These are phyloP conservation scores for Cadophora gregata DNA, from an alignment of 2,329 filamentous ascomycete species.

Conservation along the genomic window DNA sequence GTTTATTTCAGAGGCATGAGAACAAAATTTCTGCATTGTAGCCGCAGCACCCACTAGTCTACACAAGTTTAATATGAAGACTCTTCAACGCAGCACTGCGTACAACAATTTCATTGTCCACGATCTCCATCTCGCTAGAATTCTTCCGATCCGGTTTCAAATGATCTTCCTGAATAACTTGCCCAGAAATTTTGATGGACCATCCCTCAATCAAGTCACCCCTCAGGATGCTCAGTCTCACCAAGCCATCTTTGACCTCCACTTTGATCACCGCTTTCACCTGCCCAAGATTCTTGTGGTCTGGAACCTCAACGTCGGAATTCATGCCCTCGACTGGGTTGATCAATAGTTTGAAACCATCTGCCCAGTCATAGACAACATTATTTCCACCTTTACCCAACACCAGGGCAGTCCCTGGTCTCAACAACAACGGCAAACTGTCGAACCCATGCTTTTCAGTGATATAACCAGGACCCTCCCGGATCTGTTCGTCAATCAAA, in stretches of 20 bases:
- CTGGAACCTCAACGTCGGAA: not conserved
- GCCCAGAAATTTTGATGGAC: not conserved
- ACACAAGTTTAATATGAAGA: not conserved
- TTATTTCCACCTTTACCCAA: not conserved
- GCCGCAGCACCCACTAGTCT: too few species aligned
- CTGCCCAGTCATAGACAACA: not conserved
- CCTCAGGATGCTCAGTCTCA: not conserved
- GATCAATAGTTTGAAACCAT: not conserved
- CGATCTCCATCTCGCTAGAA: not conserved
- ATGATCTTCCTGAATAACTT: not conserved
- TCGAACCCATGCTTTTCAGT: not conserved
- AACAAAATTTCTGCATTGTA: too few species aligned
- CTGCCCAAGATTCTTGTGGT: not conserved
- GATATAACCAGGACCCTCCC: not conserved
- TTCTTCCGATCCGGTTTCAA: not conserved
- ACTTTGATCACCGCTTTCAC: not conserved
- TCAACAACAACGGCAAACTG: not conserved
- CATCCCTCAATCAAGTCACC: not conserved
- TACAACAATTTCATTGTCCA: not conserved
- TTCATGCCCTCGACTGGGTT: not conserved
- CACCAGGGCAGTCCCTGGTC: not conserved
- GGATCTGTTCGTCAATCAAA: not conserved
- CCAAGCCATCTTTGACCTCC: not conserved
- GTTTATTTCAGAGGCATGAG: too few species aligned
- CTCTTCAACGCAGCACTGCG: not conserved